Percentiles rank a stretch among this genome's conserved stretches.
Evolutionary conservation across 148 eudicot genomes (phyloP).

Genomic region (Agrostemma githago): DNA sequence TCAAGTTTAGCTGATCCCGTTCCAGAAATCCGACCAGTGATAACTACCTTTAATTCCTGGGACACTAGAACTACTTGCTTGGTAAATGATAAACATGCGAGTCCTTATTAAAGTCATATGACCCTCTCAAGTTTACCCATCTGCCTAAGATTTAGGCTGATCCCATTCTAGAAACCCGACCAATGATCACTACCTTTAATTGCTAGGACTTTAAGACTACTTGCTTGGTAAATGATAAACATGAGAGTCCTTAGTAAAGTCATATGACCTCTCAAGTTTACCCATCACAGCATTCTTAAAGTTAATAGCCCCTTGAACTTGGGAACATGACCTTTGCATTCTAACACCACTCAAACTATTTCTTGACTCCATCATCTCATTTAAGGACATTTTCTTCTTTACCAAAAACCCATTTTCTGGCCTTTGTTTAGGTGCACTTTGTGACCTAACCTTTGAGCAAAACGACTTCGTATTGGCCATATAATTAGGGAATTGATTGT

Average conservation of each 20-base stretch:
- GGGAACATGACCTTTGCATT: conserved; percentile 80
- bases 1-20: conserved; percentile 34
- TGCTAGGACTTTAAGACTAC: not conserved
- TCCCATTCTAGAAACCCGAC: no score
- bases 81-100: conserved; percentile 15
- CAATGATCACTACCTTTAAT: no score
- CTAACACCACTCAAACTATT: conserved; percentile 66
- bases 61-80: not conserved
- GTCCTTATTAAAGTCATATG: conserved; percentile 23
- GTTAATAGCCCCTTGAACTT: conserved; percentile 53
- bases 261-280: conserved; percentile 50
- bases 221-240: conserved; percentile 19
- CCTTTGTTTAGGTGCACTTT: conserved; percentile 68
- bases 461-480: conserved; percentile 60
- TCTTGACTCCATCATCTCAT: conserved; percentile 71
- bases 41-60: no score
- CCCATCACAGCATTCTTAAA: conserved; percentile 79
- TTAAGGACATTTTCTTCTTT: conserved; percentile 52
- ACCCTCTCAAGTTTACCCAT: conserved; percentile 53
- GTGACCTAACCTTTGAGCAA: conserved; percentile 60
- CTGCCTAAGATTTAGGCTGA: no score
- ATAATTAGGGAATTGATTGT: conserved; percentile 36
- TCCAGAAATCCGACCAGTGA: no score
- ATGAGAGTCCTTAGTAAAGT: conserved; percentile 18
- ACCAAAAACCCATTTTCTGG: conserved; percentile 30